Evolutionary conservation across 257 asterid species (phyloP).

Genomic region (Vinca minor): DNA sequence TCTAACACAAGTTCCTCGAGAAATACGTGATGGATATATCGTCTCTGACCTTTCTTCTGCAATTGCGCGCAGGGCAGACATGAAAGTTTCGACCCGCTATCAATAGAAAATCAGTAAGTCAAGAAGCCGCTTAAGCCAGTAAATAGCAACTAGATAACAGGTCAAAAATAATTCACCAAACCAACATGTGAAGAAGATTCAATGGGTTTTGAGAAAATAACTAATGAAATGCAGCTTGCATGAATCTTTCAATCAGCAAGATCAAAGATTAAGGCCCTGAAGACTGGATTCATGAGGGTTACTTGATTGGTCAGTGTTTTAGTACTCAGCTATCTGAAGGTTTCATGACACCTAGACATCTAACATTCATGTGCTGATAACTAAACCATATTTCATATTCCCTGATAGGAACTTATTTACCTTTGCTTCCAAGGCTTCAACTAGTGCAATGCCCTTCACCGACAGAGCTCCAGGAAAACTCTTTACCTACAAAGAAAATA

Average conservation of each 20-base stretch:
- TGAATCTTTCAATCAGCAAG: background rate
- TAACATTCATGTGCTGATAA: background rate
- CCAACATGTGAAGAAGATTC: background rate
- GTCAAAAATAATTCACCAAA: background rate
- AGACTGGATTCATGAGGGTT: background rate
- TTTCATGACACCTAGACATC: too few species aligned
- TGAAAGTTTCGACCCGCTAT: constrained; percentile 70
- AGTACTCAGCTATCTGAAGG: background rate
- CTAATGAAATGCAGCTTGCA: background rate
- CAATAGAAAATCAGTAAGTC: constrained; percentile 9
- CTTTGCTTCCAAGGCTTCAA: constrained; percentile 89
- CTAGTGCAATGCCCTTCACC: constrained; percentile 46
- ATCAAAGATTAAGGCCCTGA: background rate
- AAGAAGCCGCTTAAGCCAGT: background rate
- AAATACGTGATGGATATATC: background rate
- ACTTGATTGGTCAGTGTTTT: background rate
- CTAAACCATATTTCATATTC: constrained; percentile 7
- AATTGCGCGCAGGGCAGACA: constrained; percentile 57
- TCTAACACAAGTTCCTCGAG: background rate
- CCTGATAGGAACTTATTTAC: constrained; percentile 25
- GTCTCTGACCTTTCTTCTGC: constrained; percentile 71
- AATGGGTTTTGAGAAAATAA: background rate
- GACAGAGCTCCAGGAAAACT: constrained; percentile 60
- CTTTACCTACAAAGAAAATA: constrained; percentile 51
- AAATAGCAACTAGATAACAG: background rate